These are phyloP conservation scores for Tausonia pullulans DNA, from an alignment of 1,284 basidiomycete species.

Conservation along the genomic window DNA sequence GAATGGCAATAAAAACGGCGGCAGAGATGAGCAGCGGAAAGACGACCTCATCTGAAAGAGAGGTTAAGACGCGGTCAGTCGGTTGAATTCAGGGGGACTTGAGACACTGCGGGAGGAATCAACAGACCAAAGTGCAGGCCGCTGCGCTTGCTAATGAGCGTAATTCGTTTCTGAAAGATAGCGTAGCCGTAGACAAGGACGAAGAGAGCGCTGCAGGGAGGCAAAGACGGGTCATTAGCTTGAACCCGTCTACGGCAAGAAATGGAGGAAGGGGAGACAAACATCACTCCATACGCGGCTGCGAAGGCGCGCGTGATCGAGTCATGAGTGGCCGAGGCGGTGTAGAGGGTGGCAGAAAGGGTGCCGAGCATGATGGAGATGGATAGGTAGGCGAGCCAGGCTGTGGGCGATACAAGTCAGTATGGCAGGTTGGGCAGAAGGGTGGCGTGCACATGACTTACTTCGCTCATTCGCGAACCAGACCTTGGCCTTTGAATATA, in stretches of 20 bases:
- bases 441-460: constrained; percentile 31
- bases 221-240: constrained; percentile 15
- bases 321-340: constrained; percentile 32
- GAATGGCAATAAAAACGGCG: constrained; percentile 68
- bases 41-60: constrained; percentile 52
- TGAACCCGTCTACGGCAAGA: neutral
- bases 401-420: constrained; percentile 33
- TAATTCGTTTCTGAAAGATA: constrained; percentile 79
- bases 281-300: constrained; percentile 68
- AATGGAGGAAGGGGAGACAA: neutral
- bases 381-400: constrained; percentile 86
- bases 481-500: constrained; percentile 60
- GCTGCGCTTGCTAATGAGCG: constrained; percentile 79
- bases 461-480: constrained; percentile 99
- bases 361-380: constrained; percentile 75
- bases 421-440: neutral
- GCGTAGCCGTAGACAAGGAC: constrained; percentile 63
- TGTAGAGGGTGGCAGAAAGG: constrained; percentile 77
- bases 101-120: neutral
- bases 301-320: constrained; percentile 48
- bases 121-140: constrained; percentile 78
- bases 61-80: neutral
- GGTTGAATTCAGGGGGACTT: neutral
- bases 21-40: constrained; percentile 71
- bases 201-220: constrained; percentile 29